Conservation (phyloP, 306 rosid species). For the Rosa chinensis region DNA sequence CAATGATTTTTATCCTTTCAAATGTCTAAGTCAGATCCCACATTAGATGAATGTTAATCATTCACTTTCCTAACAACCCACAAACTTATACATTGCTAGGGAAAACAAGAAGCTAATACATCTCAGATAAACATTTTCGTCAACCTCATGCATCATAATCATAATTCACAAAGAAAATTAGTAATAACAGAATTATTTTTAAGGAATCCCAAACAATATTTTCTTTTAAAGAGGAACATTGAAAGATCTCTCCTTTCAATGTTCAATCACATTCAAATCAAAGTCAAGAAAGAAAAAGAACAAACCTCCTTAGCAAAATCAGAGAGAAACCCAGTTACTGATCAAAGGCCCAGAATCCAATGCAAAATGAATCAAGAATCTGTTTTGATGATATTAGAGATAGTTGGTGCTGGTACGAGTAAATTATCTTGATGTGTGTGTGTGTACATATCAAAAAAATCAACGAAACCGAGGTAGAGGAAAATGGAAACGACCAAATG, state of each 20-base stretch:
- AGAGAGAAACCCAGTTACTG: constrained; percentile 19
- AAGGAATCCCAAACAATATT: neutral
- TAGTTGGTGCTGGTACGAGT: too few species aligned
- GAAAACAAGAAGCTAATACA: constrained; percentile 1
- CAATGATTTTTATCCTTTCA: neutral
- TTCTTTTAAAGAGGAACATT: neutral
- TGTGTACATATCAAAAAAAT: too few species aligned
- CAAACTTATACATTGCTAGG: neutral
- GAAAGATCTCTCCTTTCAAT: neutral
- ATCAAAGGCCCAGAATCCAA: constrained; percentile 13
- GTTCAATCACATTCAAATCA: neutral
- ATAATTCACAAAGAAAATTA: neutral
- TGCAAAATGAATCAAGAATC: too few species aligned
- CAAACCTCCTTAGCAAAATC: constrained; percentile 15
- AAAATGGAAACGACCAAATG: too few species aligned
- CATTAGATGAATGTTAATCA: neutral
- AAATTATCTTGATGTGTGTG: too few species aligned
- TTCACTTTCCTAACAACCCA: neutral
- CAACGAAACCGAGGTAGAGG: too few species aligned
- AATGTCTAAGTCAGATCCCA: neutral
- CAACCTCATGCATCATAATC: constrained; percentile 13
- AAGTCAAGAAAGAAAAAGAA: neutral
- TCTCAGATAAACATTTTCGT: constrained; percentile 6
- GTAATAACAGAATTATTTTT: neutral
- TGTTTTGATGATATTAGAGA: too few species aligned